Conservation (phyloP, 306 rosid genomes). For the Carpinus viminea region DNA sequence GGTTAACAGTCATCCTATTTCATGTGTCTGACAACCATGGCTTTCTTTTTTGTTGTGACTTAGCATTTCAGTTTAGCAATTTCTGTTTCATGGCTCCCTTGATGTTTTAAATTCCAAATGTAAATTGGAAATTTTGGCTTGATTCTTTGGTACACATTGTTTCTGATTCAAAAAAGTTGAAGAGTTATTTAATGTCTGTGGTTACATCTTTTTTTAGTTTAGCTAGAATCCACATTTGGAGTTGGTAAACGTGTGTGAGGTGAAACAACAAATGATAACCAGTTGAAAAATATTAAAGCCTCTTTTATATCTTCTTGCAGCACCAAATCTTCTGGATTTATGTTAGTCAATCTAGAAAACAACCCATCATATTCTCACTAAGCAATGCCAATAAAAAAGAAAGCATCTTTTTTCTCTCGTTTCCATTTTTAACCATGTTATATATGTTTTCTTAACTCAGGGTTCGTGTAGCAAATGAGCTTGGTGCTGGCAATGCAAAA, state of each 20-base stretch:
- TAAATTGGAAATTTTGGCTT: neutral
- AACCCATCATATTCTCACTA: neutral
- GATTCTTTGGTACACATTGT: neutral
- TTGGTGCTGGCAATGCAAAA: slow-evolving; percentile 67
- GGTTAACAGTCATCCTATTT: too few relatives aligned
- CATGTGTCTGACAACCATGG: too few relatives aligned
- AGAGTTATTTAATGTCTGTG: neutral
- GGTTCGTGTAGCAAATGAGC: slow-evolving; percentile 70
- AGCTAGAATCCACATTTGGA: neutral
- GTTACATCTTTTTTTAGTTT: neutral
- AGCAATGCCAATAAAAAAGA: neutral
- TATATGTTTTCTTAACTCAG: slow-evolving; percentile 30
- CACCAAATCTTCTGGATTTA: neutral
- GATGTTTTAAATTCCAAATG: neutral
- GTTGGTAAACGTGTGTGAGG: neutral
- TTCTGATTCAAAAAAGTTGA: neutral
- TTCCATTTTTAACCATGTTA: neutral
- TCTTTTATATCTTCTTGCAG: neutral
- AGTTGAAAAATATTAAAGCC: neutral
- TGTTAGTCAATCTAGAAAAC: neutral
- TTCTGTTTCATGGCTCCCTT: neutral
- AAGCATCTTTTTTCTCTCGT: neutral
- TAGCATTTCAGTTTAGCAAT: too few relatives aligned
- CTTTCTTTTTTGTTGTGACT: too few relatives aligned
- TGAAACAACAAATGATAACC: neutral